These are phyloP conservation scores for Flaveria linearis DNA, from an alignment of 129 eudicot species.

Conservation along the genomic window DNA sequence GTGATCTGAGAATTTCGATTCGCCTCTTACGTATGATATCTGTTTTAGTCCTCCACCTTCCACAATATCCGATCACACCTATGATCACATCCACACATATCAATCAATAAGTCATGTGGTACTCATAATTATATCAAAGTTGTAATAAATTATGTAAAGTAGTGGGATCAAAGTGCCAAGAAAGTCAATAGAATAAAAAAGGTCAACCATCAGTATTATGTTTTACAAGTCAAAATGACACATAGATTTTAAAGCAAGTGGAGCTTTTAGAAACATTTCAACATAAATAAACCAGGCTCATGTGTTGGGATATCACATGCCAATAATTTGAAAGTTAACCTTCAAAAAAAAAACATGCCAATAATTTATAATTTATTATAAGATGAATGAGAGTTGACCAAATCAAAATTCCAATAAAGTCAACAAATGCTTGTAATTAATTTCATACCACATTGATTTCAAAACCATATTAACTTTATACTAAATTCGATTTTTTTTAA, in stretches of 20 bases:
- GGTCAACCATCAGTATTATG: conserved; percentile 30
- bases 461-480: neutral
- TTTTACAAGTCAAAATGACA: conserved; percentile 29
- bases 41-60: conserved; percentile 88
- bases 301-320: conserved; percentile 27
- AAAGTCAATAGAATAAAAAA: conserved; percentile 15
- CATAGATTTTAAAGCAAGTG: conserved; percentile 30
- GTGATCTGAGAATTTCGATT: conserved; percentile 83
- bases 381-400: conserved; percentile 22
- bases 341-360: too few relatives aligned
- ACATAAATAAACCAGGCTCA: conserved; percentile 15
- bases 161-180: conserved; percentile 16
- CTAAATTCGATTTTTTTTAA: neutral
- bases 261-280: conserved; percentile 16
- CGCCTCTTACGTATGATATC: conserved; percentile 62
- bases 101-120: conserved; percentile 4
- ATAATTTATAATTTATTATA: conserved; percentile 1
- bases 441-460: neutral
- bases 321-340: too few relatives aligned
- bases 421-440: conserved; percentile 24
- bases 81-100: conserved; percentile 18
- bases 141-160: neutral
- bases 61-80: conserved; percentile 92
- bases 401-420: conserved; percentile 14
- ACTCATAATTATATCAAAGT: neutral